phyloP scores from a whole-genome alignment of 345 rosid species.

The Populus davidiana region DNA sequence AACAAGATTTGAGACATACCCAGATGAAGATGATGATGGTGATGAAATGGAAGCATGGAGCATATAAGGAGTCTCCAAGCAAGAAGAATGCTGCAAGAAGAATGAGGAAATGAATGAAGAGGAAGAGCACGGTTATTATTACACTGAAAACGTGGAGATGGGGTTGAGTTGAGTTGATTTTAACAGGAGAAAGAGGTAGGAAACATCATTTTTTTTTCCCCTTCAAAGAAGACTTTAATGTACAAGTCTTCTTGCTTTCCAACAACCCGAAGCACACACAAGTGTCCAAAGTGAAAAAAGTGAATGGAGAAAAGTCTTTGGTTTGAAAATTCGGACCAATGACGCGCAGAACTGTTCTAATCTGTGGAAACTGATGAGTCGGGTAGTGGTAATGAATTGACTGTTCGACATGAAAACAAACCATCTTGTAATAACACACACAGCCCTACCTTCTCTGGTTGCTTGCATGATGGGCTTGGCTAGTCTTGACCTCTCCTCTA shows the following conservation, averaged over 20 bases:
- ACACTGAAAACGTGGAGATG: conserved; percentile 1
- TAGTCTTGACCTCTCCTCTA: not conserved
- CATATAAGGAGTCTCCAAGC: not conserved
- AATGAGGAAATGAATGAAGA: not conserved
- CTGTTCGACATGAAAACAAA: not conserved
- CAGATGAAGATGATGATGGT: not conserved
- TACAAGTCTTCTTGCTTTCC: not conserved
- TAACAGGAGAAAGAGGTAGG: not conserved
- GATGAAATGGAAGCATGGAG: not conserved
- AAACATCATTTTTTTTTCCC: not conserved
- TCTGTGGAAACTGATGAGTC: not conserved
- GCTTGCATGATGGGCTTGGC: not conserved
- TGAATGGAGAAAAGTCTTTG: not conserved
- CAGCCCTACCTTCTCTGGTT: not conserved
- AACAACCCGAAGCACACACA: not conserved
- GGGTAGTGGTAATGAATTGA: not conserved
- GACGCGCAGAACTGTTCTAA: not conserved
- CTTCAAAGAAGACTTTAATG: not conserved
- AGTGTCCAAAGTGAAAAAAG: not conserved
- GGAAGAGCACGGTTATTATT: not conserved
- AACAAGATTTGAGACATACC: conserved; percentile 1
- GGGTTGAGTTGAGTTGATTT: not conserved
- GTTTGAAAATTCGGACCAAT: not conserved
- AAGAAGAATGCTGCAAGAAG: not conserved
- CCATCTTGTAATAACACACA: not conserved